phyloP scores from a whole-genome alignment of 192 early-diverging fungal genomes.

The Radiomyces spectabilis region DNA sequence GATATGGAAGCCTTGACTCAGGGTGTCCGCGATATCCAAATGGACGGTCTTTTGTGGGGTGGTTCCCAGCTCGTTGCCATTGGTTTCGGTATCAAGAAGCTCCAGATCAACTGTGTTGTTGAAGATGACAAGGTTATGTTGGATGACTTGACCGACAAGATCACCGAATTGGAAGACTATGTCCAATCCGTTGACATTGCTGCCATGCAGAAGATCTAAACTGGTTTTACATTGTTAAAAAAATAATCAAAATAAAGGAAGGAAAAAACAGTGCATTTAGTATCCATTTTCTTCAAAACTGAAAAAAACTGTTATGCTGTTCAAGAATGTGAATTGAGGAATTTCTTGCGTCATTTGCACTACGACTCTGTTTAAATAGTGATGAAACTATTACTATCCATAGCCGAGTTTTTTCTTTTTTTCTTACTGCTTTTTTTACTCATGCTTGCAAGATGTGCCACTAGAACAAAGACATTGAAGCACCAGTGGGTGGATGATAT shows the following conservation, averaged over 20 bases:
- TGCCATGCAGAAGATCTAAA: conserved; percentile 87
- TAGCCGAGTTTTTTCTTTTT: too few relatives aligned
- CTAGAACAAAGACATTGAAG: too few relatives aligned
- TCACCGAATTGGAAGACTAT: conserved; percentile 73
- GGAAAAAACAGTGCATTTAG: too few relatives aligned
- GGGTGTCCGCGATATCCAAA: conserved; percentile 62
- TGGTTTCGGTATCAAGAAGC: conserved; percentile 96
- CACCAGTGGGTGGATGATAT: conserved; percentile 44
- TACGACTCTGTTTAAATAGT: too few relatives aligned
- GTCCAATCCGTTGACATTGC: conserved; percentile 90
- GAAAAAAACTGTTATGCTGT: too few relatives aligned
- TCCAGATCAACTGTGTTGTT: conserved; percentile 87
- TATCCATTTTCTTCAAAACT: too few relatives aligned
- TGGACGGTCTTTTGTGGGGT: conserved; percentile 93
- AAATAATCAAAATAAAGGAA: neutral
- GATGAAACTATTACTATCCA: too few relatives aligned
- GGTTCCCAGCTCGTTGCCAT: conserved; percentile 68
- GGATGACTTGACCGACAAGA: conserved; percentile 79
- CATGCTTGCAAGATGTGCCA: too few relatives aligned
- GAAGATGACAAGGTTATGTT: conserved; percentile 89
- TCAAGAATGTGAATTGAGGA: too few relatives aligned
- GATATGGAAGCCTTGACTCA: conserved; percentile 71
- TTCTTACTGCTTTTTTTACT: too few relatives aligned
- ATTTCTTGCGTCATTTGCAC: too few relatives aligned
- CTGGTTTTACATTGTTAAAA: neutral